Conservation (phyloP, 2,329 filamentous ascomycete species). For the Cryphonectria parasitica region DNA sequence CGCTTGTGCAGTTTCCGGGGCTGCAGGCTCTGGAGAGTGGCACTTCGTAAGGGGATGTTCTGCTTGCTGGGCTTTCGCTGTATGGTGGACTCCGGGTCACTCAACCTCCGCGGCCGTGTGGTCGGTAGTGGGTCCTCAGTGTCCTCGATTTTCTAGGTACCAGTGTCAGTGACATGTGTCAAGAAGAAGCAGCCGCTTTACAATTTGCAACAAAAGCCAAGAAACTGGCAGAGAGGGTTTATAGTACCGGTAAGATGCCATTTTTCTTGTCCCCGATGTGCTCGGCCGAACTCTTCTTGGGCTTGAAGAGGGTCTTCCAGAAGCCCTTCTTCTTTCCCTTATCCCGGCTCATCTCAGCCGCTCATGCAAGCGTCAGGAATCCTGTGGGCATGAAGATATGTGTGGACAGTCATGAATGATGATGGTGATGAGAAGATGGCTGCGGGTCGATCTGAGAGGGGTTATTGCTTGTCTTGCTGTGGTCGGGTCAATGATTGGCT, state of each 20-base stretch:
- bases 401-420: constrained; percentile 10
- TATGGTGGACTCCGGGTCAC: constrained; percentile 20
- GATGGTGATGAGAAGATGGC: constrained; percentile 19
- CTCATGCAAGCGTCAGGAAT: constrained; percentile 17
- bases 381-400: constrained; percentile 13
- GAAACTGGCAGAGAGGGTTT: constrained; percentile 1
- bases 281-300: constrained; percentile 15
- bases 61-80: constrained; percentile 1
- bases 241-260: constrained; percentile 14
- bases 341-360: constrained; percentile 29
- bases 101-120: constrained; percentile 22
- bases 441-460: background rate
- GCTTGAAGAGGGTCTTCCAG: constrained; percentile 26
- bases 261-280: background rate
- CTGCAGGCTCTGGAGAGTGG: constrained; percentile 3
- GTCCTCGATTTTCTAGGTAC: constrained; percentile 16
- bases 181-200: background rate
- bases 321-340: constrained; percentile 27
- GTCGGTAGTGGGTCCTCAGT: constrained; percentile 2
- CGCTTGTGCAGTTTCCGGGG: constrained; percentile 27
- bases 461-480: background rate
- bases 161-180: constrained; percentile 14
- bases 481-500: background rate
- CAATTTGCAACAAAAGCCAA: background rate
- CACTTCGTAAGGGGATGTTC: constrained; percentile 5